Percentiles rank a stretch among this genome's conserved stretches.
Conservation (phyloP, 805 yeast genomes). For the Yamadazyma takamatsuzukensis region DNA sequence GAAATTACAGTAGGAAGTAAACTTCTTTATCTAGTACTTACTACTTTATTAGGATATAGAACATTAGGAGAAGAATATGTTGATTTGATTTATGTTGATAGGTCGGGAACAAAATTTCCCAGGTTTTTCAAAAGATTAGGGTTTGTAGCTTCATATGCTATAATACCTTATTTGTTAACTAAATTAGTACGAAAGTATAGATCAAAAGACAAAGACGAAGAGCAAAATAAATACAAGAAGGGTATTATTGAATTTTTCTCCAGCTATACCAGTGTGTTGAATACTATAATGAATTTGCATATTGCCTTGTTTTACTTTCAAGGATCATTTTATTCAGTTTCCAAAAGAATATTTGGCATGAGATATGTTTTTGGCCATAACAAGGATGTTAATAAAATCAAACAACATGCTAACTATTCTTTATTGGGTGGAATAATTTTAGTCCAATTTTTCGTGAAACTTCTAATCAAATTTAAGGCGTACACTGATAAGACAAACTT, state of each 20-base stretch:
- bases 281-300: conserved; percentile 62
- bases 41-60: conserved; percentile 71
- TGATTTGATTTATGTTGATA: conserved; percentile 64
- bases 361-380: conserved; percentile 73
- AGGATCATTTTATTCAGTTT: conserved; percentile 76
- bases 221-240: conserved; percentile 4
- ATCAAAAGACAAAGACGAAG: conserved; percentile 9
- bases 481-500: conserved; percentile 16
- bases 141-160: conserved; percentile 56
- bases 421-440: conserved; percentile 64
- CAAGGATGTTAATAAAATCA: conserved; percentile 38
- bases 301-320: conserved; percentile 77
- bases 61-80: conserved; percentile 95
- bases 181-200: conserved; percentile 21
- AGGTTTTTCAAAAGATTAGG: conserved; percentile 44
- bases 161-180: conserved; percentile 56
- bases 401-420: conserved; percentile 62
- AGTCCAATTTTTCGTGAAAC: conserved; percentile 48
- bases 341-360: conserved; percentile 75
- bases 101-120: conserved; percentile 51
- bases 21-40: conserved; percentile 62
- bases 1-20: conserved; percentile 59
- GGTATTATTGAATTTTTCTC: conserved; percentile 21
- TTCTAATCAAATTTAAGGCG: conserved; percentile 29
- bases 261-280: conserved; percentile 46